A percentile compares a stretch with the other conserved stretches of the same genome.
Conservation (phyloP, 2,329 filamentous ascomycete genomes). For the Seiridium cupressi region DNA sequence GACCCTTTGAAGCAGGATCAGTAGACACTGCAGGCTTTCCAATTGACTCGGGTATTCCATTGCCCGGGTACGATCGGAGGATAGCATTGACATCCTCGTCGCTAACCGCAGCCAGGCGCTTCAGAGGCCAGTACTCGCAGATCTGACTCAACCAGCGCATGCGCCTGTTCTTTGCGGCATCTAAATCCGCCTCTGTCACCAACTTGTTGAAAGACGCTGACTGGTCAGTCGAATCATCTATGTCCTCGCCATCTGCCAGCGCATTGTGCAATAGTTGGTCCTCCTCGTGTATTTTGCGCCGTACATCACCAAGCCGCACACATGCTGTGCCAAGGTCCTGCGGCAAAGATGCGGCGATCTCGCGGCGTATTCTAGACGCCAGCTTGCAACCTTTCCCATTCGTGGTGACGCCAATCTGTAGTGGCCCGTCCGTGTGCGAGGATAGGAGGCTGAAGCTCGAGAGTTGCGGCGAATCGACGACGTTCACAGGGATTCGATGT, state of each 20-base stretch:
- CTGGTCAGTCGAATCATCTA: slow-evolving; percentile 69
- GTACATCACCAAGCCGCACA: slow-evolving; percentile 70
- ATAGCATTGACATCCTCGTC: slow-evolving; percentile 77
- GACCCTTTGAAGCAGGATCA: slow-evolving; percentile 44
- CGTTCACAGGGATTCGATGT: slow-evolving; percentile 87
- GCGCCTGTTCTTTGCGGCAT: slow-evolving; percentile 73
- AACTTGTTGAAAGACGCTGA: slow-evolving; percentile 81
- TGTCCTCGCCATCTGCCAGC: slow-evolving; percentile 36
- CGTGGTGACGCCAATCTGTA: slow-evolving; percentile 94
- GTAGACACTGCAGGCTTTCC: slow-evolving; percentile 13
- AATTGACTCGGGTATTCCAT: slow-evolving; percentile 12
- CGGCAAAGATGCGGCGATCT: slow-evolving; percentile 80
- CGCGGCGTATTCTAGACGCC: slow-evolving; percentile 81
- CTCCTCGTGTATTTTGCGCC: slow-evolving; percentile 71
- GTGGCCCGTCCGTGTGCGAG: slow-evolving; percentile 82
- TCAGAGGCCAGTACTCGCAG: slow-evolving; percentile 97
- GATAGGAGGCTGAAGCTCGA: slow-evolving; percentile 90
- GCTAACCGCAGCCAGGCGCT: slow-evolving; percentile 73
- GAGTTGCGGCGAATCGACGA: slow-evolving; percentile 80
- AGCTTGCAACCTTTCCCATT: slow-evolving; percentile 94
- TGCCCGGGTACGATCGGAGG: slow-evolving; percentile 65
- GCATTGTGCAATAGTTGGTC: slow-evolving; percentile 48
- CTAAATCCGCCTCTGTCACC: slow-evolving; percentile 69
- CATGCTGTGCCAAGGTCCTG: slow-evolving; percentile 74
- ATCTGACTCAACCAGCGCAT: slow-evolving; percentile 95